Base-by-base conservation (phyloP, 805 yeast genomes). In the Millerozyma acaciae region DNA sequence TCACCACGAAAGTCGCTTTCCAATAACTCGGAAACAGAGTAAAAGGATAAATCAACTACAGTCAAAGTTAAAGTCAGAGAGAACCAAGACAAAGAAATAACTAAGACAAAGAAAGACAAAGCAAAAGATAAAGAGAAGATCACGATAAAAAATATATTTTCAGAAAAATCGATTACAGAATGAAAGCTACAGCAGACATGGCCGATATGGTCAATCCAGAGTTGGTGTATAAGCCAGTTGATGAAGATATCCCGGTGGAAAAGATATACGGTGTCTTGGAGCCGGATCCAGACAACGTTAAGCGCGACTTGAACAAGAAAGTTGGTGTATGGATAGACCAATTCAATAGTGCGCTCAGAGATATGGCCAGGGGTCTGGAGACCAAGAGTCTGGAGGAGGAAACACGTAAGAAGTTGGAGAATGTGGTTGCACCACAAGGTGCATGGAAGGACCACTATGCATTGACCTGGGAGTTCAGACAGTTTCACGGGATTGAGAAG, bases 361-460 rank as follows among this genome's bases (percentile, higher is more conserved):
- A 28, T 2, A 30, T 37, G 6, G 34, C 37, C 21, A 21, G 36
- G 13, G 32, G 37, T n/a, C 22, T 40, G 6, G 14, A 26, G 5
- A 12, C 26, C 4, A 14, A 16, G 8, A 27, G 28, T 20, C n/a
- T 26, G 13, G 22, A 35, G 5, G 13, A 7, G 6, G 26, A 8
- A 7, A 7, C 7, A n/a, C 7, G 13, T 6, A 10, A 23, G 13
- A 28, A 27, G 4, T 32, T 57, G 31, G 55, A 47, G 27, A 37
- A 46, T 32, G 42, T 57, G 17, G 32, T 60, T 16, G 24, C 47
- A 9, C 16, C 27, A 2, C 39, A 58, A 36, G 45, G 56, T 1
- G 38, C 53, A 22, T 63, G 70, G 71, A 58, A 57, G 39, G 71
- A 65, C 38, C 67, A 62, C 39, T 43, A 60, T 21, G 40, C 55